Conservation (phyloP, 306 rosid genomes). For the Casuarina glauca region DNA sequence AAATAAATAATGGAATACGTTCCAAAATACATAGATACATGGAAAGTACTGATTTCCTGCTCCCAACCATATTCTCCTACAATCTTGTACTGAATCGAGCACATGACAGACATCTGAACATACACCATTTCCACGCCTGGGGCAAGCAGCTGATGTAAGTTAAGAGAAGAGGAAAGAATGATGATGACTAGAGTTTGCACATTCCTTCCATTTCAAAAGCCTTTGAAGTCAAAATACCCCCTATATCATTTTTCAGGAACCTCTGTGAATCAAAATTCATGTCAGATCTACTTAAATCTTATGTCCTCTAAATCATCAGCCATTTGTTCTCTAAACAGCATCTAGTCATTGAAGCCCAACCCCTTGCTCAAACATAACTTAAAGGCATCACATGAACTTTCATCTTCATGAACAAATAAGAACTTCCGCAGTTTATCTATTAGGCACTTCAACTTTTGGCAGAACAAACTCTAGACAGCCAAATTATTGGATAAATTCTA, state of each 20-base stretch:
- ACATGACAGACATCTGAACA: not conserved
- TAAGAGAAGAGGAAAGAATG: not conserved
- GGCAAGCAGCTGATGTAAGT: not conserved
- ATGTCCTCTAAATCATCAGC: not conserved
- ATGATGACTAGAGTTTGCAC: not conserved
- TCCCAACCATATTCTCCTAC: conserved; percentile 2
- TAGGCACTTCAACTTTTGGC: not conserved
- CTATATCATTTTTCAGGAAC: not conserved
- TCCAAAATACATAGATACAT: not conserved
- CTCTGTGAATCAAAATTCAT: not conserved
- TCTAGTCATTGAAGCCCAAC: not conserved
- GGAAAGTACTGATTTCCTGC: not conserved
- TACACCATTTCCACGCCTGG: not conserved
- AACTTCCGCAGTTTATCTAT: not conserved
- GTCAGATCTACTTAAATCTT: not conserved
- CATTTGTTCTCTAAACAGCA: not conserved
- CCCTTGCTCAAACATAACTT: not conserved
- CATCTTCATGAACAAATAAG: not conserved
- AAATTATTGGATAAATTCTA: not conserved
- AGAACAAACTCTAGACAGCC: not conserved
- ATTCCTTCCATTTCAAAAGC: not conserved
- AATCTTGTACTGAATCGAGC: not conserved
- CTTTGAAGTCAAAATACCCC: not conserved
- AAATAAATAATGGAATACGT: not conserved
- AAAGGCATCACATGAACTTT: not conserved